phyloP scores from a whole-genome alignment of 768 basidiomycete genomes.

The Hericium erinaceus region DNA sequence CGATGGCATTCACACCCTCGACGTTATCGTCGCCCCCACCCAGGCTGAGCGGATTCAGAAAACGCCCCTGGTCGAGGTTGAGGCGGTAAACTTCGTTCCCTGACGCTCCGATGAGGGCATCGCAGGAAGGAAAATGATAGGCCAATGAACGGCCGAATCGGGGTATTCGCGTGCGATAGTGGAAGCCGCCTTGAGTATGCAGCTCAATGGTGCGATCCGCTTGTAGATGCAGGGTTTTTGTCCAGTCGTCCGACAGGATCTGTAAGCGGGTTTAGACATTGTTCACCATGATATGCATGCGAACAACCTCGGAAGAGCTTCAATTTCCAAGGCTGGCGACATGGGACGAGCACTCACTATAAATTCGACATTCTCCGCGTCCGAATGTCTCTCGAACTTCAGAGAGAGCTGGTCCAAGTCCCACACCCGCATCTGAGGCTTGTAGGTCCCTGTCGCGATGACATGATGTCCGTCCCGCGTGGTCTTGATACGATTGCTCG shows the following conservation, averaged over 20 bases:
- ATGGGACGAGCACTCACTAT: constrained; percentile 53
- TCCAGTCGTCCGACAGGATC: constrained; percentile 98
- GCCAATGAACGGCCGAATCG: constrained; percentile 86
- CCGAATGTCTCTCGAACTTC: constrained; percentile 94
- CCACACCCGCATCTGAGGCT: constrained; percentile 95
- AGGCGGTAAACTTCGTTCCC: constrained; percentile 87
- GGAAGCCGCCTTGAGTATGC: constrained; percentile 89
- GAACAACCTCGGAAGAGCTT: background rate
- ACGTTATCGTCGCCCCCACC: constrained; percentile 46
- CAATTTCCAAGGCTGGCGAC: background rate
- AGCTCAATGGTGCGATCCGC: constrained; percentile 90
- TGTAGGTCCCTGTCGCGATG: constrained; percentile 94
- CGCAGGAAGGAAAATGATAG: constrained; percentile 92
- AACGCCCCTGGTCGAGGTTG: constrained; percentile 92
- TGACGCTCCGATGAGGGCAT: constrained; percentile 75
- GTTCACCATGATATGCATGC: background rate
- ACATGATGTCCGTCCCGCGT: constrained; percentile 90
- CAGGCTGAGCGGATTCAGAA: constrained; percentile 71
- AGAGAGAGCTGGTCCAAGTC: constrained; percentile 86
- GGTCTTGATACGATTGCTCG: constrained; percentile 83
- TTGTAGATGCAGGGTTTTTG: constrained; percentile 94
- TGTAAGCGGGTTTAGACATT: constrained; percentile 23
- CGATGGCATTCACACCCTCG: constrained; percentile 80
- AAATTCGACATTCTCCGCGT: constrained; percentile 97
- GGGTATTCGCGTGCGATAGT: constrained; percentile 91